These are phyloP conservation scores for Tricholoma bakamatsutake DNA, from an alignment of 768 basidiomycete genomes.

Conservation along the genomic window DNA sequence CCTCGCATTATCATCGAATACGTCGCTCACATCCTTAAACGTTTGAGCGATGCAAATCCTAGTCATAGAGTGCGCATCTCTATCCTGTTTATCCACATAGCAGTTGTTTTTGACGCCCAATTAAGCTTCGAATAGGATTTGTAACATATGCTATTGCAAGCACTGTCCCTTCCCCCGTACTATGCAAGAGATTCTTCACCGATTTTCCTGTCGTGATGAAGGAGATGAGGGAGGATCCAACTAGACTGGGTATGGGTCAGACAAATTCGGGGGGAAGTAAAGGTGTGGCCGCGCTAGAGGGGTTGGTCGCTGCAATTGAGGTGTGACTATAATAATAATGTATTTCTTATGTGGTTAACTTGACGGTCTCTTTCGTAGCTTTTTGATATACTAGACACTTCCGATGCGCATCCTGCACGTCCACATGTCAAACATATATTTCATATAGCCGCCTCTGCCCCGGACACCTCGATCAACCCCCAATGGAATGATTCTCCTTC, in stretches of 20 bases:
- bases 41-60: slow-evolving; percentile 39
- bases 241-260: slow-evolving; percentile 51
- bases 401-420: slow-evolving; percentile 7
- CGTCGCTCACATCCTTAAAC: slow-evolving; percentile 44
- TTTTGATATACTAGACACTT: slow-evolving; percentile 33
- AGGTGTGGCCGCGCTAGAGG: slow-evolving; percentile 69
- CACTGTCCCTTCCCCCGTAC: slow-evolving; percentile 46
- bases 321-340: slow-evolving; percentile 26
- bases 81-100: background rate
- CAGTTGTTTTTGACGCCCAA: background rate
- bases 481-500: slow-evolving; percentile 42
- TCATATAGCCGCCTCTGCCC: slow-evolving; percentile 53
- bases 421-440: slow-evolving; percentile 41
- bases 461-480: slow-evolving; percentile 51
- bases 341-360: background rate
- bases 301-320: slow-evolving; percentile 64
- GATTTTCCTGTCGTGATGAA: slow-evolving; percentile 33
- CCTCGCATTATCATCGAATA: slow-evolving; percentile 38
- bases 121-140: slow-evolving; percentile 39
- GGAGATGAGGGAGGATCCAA: slow-evolving; percentile 39
- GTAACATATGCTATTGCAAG: slow-evolving; percentile 62
- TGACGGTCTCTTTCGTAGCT: slow-evolving; percentile 20
- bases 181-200: slow-evolving; percentile 53
- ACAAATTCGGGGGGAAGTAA: slow-evolving; percentile 40
- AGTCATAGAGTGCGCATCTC: slow-evolving; percentile 28